Evolutionary conservation across 176 grass and related monocot genomes (phyloP).

Genomic region (Avena atlantica): DNA sequence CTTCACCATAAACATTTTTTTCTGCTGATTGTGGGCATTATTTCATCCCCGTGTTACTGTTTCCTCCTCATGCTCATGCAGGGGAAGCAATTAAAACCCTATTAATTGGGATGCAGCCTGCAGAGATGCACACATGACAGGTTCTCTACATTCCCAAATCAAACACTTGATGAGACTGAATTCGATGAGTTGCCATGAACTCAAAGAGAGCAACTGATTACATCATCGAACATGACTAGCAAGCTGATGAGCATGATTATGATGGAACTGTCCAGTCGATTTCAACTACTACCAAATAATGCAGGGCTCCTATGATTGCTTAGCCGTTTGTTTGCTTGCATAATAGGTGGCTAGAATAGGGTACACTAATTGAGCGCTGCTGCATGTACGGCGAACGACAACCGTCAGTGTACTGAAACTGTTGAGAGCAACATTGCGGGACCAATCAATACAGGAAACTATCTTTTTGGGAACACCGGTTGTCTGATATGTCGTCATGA

Average conservation of each 20-base stretch:
- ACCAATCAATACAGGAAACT: neutral
- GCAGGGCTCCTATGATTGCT: neutral
- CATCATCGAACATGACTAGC: neutral
- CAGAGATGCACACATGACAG: neutral
- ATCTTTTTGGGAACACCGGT: conserved; percentile 4
- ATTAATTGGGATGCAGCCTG: neutral
- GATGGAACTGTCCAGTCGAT: neutral
- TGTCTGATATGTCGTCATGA: neutral
- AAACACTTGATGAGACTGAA: neutral
- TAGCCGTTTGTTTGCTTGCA: neutral
- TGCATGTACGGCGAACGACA: neutral
- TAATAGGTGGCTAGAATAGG: conserved; percentile 1
- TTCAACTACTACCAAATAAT: neutral
- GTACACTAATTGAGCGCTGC: neutral
- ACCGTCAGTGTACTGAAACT: neutral
- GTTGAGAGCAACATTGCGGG: neutral
- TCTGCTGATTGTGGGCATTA: neutral
- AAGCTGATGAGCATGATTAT: neutral
- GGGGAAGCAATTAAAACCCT: neutral
- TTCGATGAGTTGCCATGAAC: neutral
- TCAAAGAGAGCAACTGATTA: neutral
- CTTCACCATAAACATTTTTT: neutral
- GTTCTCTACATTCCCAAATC: neutral
- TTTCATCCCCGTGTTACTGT: neutral
- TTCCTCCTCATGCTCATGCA: neutral